Evolutionary conservation across 2,329 filamentous ascomycete genomes (phyloP), one percentile per base, ranked within the genome.

Genomic region (Penicillium sp.): DNA sequence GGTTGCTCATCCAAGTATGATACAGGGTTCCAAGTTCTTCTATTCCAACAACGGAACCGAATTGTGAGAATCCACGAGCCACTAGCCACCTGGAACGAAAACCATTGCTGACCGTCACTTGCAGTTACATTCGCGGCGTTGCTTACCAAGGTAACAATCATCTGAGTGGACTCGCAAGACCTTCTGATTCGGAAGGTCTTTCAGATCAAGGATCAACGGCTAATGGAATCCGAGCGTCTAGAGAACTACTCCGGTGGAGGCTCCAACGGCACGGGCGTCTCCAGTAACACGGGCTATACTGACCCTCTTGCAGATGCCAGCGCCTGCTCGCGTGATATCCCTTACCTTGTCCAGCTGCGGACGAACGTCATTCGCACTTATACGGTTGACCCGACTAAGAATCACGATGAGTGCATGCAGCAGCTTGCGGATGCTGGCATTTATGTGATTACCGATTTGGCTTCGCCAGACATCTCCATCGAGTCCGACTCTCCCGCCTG

Each of bases 351-450:
- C 66, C 75, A 88, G 69, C 80, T 96, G 53, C 78, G 83, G 55
- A 95, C 90, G 71, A 98, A 98, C 75, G 83, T 84, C 61, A 91
- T 98, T 70, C 90, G 93, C 71, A 90, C 93, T 48, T 98, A 98
- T 70, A 90, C 91, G 62, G 82, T 97, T 62, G 81, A 97, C 74
- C 88, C 91, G 25, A 81, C 77, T 11, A 70, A 78, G 59, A 78
- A 94, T 73, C 93, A 98, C 75, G 76, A 79, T 46, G 78, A 76
- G 43, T 97, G 93, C 76, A 96, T 98, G 90, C 75, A 79, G 58
- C 69, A 88, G 56, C 81, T 98, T 43, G 79, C 86, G 47, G 82
- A 86, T 50, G 87, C 86, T 47, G 91, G 90, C 64, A 97, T 98
- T 76, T 98, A 97, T 71, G 84, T 98, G 63, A 81, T 98, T 61